Percentiles rank a stretch among this genome's conserved stretches.
phyloP scores from a whole-genome alignment of 257 asterid species.

The Petunia secreta region DNA sequence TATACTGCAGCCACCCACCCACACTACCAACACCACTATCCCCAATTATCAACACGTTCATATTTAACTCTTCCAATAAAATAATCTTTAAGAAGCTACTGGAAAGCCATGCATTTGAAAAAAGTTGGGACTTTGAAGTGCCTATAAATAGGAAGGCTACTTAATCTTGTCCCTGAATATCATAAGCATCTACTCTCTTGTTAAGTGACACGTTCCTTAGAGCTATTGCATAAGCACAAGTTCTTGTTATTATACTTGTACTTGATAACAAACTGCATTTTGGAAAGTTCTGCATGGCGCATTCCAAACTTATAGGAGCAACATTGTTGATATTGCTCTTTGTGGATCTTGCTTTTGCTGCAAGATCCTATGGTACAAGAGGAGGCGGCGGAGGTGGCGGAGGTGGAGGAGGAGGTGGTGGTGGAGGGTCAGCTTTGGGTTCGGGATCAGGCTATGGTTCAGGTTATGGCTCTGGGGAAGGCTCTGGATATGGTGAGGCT shows the following conservation, averaged over 20 bases:
- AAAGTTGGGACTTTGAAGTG: conserved; percentile 34
- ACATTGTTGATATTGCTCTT: conserved; percentile 49
- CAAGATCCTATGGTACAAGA: conserved; percentile 44
- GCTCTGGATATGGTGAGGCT: conserved; percentile 36
- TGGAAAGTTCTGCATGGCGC: conserved; percentile 44
- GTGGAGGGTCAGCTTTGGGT: conserved; percentile 26
- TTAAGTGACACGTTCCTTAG: neutral
- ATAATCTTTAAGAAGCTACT: conserved; percentile 39
- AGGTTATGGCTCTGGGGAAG: conserved; percentile 38
- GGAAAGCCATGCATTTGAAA: conserved; percentile 49
- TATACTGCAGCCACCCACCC: neutral
- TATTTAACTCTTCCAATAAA: conserved; percentile 19
- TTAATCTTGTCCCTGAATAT: neutral
- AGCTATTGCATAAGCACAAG: neutral
- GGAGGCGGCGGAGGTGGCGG: conserved; percentile 32
- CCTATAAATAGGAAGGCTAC: conserved; percentile 56
- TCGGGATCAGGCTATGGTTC: conserved; percentile 32
- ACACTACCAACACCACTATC: conserved; percentile 33
- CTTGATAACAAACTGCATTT: neutral
- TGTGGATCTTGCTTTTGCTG: conserved; percentile 56
- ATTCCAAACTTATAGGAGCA: conserved; percentile 40
- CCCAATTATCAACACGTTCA: conserved; percentile 9
- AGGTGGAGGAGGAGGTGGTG: conserved; percentile 25
- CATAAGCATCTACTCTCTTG: conserved; percentile 27
- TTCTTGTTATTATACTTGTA: neutral